Conservation (phyloP, 306 rosid species). For the Erythrophleum fordii region DNA sequence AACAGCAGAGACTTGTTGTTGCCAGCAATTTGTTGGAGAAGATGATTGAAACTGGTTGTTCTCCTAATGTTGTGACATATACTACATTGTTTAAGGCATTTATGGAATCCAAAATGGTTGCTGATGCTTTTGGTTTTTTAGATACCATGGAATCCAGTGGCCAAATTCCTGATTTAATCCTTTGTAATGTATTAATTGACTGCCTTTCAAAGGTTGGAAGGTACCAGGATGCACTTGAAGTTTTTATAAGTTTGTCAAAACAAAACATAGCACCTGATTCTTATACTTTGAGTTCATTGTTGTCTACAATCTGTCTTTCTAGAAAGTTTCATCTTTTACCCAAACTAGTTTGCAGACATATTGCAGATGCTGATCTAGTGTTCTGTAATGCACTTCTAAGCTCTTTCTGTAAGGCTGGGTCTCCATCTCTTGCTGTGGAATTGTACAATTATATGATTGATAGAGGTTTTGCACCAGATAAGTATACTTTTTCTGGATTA, state of each 20-base stretch:
- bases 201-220: conserved; percentile 61
- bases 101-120: conserved; percentile 50
- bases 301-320: conserved; percentile 47
- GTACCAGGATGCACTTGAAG: conserved; percentile 53
- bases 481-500: conserved; percentile 64
- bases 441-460: conserved; percentile 54
- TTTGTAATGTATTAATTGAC: conserved; percentile 65
- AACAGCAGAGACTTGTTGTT: conserved; percentile 42
- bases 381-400: conserved; percentile 64
- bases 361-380: conserved; percentile 56
- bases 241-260: conserved; percentile 38
- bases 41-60: conserved; percentile 51
- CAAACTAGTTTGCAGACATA: conserved; percentile 40
- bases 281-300: conserved; percentile 50
- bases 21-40: conserved; percentile 49
- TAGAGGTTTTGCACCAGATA: conserved; percentile 60
- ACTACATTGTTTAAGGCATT: conserved; percentile 66
- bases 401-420: conserved; percentile 50
- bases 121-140: conserved; percentile 49
- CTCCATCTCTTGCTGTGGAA: conserved; percentile 48
- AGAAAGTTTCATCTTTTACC: conserved; percentile 54
- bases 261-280: conserved; percentile 58
- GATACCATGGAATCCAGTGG: conserved; percentile 50
- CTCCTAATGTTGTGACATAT: conserved; percentile 61
- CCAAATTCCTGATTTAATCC: conserved; percentile 51